phyloP scores from a whole-genome alignment of 108 stramenopile genomes.

The Discostella stelligeroides region DNA sequence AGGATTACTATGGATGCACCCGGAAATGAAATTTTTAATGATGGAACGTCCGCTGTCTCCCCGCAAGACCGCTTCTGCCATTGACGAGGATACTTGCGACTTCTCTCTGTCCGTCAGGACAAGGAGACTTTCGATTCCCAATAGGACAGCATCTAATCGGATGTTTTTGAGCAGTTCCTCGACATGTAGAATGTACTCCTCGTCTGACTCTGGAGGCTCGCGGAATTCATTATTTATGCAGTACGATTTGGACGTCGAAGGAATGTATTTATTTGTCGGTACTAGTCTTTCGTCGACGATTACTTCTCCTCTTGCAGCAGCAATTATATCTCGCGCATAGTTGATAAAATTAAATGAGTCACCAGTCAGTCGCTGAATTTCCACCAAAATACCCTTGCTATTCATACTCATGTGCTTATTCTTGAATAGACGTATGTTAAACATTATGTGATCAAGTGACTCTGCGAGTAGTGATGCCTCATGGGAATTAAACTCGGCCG shows the following conservation, averaged over 20 bases:
- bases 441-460: slow-evolving; percentile 37
- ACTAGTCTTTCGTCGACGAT: slow-evolving; percentile 6
- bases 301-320: slow-evolving; percentile 19
- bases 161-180: slow-evolving; percentile 61
- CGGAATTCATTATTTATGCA: neutral
- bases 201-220: slow-evolving; percentile 1
- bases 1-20: slow-evolving; percentile 4
- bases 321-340: slow-evolving; percentile 27
- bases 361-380: slow-evolving; percentile 25
- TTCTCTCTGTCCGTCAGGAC: slow-evolving; percentile 54
- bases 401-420: neutral
- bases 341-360: slow-evolving; percentile 25
- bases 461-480: slow-evolving; percentile 36
- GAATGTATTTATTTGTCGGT: slow-evolving; percentile 23
- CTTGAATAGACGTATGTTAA: slow-evolving; percentile 28
- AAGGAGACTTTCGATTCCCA: slow-evolving; percentile 71
- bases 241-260: neutral
- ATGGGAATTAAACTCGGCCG: slow-evolving; percentile 18
- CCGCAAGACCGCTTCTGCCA: slow-evolving; percentile 24
- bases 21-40: slow-evolving; percentile 31
- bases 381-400: slow-evolving; percentile 19
- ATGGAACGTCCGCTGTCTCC: slow-evolving; percentile 11
- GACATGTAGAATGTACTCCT: slow-evolving; percentile 42
- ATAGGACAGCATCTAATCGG: slow-evolving; percentile 57
- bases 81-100: slow-evolving; percentile 24